Percentiles rank a stretch among this genome's conserved stretches.
Conservation (phyloP, 768 basidiomycete species). For the Rhodosporidiobolus odoratus region DNA sequence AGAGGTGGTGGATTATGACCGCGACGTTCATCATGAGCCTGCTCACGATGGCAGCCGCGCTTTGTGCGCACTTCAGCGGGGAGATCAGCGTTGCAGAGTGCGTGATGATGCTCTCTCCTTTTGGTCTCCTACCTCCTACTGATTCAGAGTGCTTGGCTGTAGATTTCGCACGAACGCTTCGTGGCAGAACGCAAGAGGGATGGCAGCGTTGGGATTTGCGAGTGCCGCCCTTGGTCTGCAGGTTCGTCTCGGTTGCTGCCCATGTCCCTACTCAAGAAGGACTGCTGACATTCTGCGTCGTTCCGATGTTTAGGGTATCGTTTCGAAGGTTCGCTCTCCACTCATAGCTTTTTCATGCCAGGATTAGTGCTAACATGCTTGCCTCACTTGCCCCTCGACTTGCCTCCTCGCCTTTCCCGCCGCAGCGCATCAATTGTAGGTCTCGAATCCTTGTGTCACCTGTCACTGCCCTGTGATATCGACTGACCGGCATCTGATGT, state of each 20-base stretch:
- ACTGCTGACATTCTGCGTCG: neutral
- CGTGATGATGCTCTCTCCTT: neutral
- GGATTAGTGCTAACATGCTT: neutral
- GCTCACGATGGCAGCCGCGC: conserved; percentile 25
- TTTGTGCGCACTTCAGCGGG: conserved; percentile 38
- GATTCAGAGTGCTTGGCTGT: conserved; percentile 41
- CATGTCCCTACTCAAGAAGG: neutral
- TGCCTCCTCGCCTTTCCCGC: neutral
- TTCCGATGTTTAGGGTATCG: conserved; percentile 56
- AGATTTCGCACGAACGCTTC: conserved; percentile 58
- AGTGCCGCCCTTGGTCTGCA: conserved; percentile 76
- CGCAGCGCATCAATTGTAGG: conserved; percentile 23
- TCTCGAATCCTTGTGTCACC: too few species aligned
- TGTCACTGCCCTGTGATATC: conserved; percentile 45
- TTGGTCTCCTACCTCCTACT: neutral
- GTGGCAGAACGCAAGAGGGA: conserved; percentile 65
- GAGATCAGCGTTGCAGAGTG: conserved; percentile 20
- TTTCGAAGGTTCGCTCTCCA: conserved; percentile 55
- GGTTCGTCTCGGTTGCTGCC: conserved; percentile 27
- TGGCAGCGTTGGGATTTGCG: conserved; percentile 69
- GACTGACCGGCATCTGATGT: conserved; percentile 41
- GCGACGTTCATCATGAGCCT: conserved; percentile 26
- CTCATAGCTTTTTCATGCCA: rapidly evolving
- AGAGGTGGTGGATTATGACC: conserved; percentile 23
- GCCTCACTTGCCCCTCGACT: neutral